Evolutionary conservation across 345 rosid genomes (phyloP).

Genomic region (Lumnitzera littorea): DNA sequence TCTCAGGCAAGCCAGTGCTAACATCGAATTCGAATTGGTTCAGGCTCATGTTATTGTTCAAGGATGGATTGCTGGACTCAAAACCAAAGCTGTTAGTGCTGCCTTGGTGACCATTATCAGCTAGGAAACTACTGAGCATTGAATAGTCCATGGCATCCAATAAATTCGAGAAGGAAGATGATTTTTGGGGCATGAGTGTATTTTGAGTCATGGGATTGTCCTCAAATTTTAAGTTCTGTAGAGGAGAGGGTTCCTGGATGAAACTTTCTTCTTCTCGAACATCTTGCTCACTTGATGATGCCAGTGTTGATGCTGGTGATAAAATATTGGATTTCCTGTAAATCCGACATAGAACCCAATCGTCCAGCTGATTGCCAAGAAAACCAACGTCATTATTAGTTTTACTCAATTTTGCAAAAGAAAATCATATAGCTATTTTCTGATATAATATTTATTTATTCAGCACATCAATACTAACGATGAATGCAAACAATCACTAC

Average conservation of each 20-base stretch:
- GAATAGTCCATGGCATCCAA: constrained; percentile 71
- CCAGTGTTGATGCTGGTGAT: constrained; percentile 27
- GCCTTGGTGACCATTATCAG: constrained; percentile 34
- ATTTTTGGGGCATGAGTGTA: constrained; percentile 52
- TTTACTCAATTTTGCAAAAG: neutral
- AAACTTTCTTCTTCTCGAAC: constrained; percentile 51
- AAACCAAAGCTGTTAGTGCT: neutral
- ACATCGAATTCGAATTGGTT: neutral
- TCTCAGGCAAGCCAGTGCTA: constrained; percentile 21
- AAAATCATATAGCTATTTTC: too few species aligned
- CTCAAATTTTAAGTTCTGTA: constrained; percentile 18
- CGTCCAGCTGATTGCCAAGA: constrained; percentile 59
- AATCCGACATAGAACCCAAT: constrained; percentile 98
- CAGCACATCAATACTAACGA: too few species aligned
- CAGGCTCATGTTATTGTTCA: neutral
- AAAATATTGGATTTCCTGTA: constrained; percentile 65
- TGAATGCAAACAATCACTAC: too few species aligned
- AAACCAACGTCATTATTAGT: neutral
- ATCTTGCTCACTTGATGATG: constrained; percentile 43
- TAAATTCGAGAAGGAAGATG: constrained; percentile 68
- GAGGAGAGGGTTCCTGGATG: constrained; percentile 21
- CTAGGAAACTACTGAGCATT: constrained; percentile 40
- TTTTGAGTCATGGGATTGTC: constrained; percentile 16
- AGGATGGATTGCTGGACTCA: neutral
- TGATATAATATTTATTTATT: too few species aligned